These are phyloP conservation scores for Talaromyces nanjingensis DNA, from an alignment of 495 filamentous ascomycete species.

Conservation along the genomic window DNA sequence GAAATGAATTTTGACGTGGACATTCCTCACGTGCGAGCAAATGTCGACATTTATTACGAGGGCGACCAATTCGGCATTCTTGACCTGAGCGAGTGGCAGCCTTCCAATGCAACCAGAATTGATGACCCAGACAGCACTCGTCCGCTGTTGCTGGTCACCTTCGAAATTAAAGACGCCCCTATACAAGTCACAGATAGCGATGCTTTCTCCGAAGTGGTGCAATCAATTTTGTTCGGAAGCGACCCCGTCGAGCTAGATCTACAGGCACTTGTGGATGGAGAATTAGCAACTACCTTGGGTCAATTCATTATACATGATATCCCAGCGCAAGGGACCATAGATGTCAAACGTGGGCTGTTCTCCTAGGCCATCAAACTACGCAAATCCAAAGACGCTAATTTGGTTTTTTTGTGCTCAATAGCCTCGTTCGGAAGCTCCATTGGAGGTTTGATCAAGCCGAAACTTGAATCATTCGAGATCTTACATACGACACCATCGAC, in stretches of 20 bases:
- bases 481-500: slow-evolving; percentile 60
- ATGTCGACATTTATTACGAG: slow-evolving; percentile 71
- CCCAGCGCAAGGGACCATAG: slow-evolving; percentile 76
- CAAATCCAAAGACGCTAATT: slow-evolving; percentile 13
- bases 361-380: slow-evolving; percentile 5
- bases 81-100: slow-evolving; percentile 73
- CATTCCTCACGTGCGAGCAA: slow-evolving; percentile 66
- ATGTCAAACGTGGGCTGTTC: slow-evolving; percentile 73
- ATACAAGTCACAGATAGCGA: slow-evolving; percentile 71
- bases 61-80: slow-evolving; percentile 68
- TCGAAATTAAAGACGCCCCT: slow-evolving; percentile 68
- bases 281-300: slow-evolving; percentile 72
- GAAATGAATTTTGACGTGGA: slow-evolving; percentile 79
- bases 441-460: slow-evolving; percentile 44
- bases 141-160: slow-evolving; percentile 60
- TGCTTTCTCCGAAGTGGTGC: slow-evolving; percentile 67
- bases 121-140: slow-evolving; percentile 44
- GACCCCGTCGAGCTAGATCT: slow-evolving; percentile 58
- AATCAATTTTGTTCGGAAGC: slow-evolving; percentile 65
- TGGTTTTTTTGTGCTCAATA: slow-evolving; percentile 13
- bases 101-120: slow-evolving; percentile 68
- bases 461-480: slow-evolving; percentile 59
- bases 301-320: slow-evolving; percentile 70
- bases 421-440: slow-evolving; percentile 41
- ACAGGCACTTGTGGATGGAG: slow-evolving; percentile 75